Conservation (phyloP, 768 basidiomycete species). For the Butyriboletus loyo region DNA sequence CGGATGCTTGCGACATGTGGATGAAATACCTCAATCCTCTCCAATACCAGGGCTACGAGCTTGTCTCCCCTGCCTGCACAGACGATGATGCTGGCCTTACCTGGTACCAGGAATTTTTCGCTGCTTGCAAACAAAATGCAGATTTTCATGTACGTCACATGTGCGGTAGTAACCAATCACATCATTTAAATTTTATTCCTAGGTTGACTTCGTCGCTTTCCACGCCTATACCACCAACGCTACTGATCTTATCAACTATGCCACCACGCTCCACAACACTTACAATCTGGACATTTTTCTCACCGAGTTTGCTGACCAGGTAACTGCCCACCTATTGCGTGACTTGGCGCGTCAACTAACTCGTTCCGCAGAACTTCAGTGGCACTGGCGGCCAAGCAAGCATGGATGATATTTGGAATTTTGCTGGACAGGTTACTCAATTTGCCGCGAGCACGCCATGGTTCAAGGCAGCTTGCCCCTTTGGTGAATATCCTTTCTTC, state of each 20-base stretch:
- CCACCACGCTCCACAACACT: constrained; percentile 42
- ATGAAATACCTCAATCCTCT: constrained; percentile 59
- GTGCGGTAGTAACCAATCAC: background rate
- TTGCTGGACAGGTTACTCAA: constrained; percentile 39
- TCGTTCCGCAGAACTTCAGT: constrained; percentile 48
- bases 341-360: background rate
- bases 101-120: constrained; percentile 66
- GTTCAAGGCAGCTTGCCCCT: constrained; percentile 45
- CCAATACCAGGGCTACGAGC: constrained; percentile 48
- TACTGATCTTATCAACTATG: constrained; percentile 48
- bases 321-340: constrained; percentile 15
- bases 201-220: constrained; percentile 57
- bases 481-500: constrained; percentile 47
- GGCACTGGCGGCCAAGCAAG: constrained; percentile 37
- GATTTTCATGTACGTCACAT: constrained; percentile 44
- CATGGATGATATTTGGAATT: constrained; percentile 38
- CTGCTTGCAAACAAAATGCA: constrained; percentile 44
- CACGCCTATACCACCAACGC: constrained; percentile 67
- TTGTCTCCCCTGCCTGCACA: constrained; percentile 68
- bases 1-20: constrained; percentile 53
- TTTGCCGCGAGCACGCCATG: constrained; percentile 43
- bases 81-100: constrained; percentile 51
- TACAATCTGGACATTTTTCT: constrained; percentile 46
- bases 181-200: background rate
- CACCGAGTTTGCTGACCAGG: constrained; percentile 74